Percentiles rank a stretch among this genome's conserved stretches.
Evolutionary conservation across 1,139 yeast genomes (phyloP).

Genomic region (Blastobotrys raffinosifermentans): DNA sequence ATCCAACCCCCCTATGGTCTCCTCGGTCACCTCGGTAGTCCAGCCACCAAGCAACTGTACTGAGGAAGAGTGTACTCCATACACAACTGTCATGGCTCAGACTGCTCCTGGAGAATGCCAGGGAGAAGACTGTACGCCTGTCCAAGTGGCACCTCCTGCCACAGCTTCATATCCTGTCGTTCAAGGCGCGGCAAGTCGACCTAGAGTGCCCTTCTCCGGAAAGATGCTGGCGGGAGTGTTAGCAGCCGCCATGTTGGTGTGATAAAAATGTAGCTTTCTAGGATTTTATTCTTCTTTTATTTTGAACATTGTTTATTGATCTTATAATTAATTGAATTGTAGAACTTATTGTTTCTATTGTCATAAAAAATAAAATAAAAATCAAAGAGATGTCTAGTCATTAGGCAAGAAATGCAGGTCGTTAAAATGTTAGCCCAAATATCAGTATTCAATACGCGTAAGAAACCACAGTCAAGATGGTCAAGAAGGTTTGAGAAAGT

Average conservation of each 20-base stretch:
- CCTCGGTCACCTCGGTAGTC: too few species aligned
- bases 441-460: too few species aligned
- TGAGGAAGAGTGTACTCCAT: too few species aligned
- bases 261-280: conserved; percentile 1
- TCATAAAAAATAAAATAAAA: neutral
- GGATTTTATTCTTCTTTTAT: neutral
- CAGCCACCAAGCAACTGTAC: too few species aligned
- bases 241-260: conserved; percentile 4
- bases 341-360: neutral
- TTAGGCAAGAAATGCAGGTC: too few species aligned
- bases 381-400: neutral
- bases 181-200: conserved; percentile 7
- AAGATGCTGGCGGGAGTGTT: conserved; percentile 4
- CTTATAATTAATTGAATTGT: neutral
- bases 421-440: too few species aligned
- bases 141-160: conserved; percentile 6
- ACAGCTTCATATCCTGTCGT: conserved; percentile 1
- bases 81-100: too few species aligned
- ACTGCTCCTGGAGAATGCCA: too few species aligned
- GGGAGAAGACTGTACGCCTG: conserved; percentile 1
- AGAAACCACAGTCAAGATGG: too few species aligned
- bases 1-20: too few species aligned
- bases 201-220: neutral
- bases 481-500: too few species aligned
- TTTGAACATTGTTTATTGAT: neutral